Base-by-base conservation (phyloP, 371 early-diverging fungal genomes). In the Polyrhizophydium stewartii region DNA sequence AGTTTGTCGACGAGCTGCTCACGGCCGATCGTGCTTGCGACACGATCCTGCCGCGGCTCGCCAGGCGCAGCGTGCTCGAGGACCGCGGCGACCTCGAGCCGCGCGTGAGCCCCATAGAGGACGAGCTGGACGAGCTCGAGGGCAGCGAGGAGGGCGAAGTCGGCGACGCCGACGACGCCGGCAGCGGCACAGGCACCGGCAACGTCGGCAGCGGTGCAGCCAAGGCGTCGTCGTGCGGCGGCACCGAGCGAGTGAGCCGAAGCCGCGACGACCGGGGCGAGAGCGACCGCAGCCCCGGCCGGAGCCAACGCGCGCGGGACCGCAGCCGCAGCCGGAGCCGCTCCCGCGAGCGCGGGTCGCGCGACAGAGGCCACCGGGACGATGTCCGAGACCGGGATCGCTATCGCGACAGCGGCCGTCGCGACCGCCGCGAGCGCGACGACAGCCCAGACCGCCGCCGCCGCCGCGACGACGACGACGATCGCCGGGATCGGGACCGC, bases 1-100 rank as follows among this genome's bases (percentile, higher is more conserved):
- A 91, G 66, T 92, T 96, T 66, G 84, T 96, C 27, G 96, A 97
- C 67, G 75, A 83, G 27, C 74, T 98, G 35, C 75, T 98, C 47
- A 73, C 73, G 19, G 83, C 90, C 31, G 87, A 90, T 12, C 85
- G 92, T 45, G 91, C 91, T 0, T 97, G 92, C 65, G 92, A 91
- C 72, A 87, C 91, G 6, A 90, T 92, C 31, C 72, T 98, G 55
- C 98, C 98, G 1, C 82, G 89, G 30, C 62, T 98, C 16, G 79
- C 83, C 16, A 89, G 86, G 41, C 81, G 98, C 25, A 64, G 87
- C 64, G 77, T 89, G 2, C 71, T 97, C 21, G 98, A 94, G 66
- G 94, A 96, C 49, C 78, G 80, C 32, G 93, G 88, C 52, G 92
- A 92, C 50, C 63, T 97, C 55, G 85, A 90, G 24, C 93, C 92